Evolutionary conservation across 164 flowering plant genomes (phyloP).

Genomic region (Dillenia suffruticosa): DNA sequence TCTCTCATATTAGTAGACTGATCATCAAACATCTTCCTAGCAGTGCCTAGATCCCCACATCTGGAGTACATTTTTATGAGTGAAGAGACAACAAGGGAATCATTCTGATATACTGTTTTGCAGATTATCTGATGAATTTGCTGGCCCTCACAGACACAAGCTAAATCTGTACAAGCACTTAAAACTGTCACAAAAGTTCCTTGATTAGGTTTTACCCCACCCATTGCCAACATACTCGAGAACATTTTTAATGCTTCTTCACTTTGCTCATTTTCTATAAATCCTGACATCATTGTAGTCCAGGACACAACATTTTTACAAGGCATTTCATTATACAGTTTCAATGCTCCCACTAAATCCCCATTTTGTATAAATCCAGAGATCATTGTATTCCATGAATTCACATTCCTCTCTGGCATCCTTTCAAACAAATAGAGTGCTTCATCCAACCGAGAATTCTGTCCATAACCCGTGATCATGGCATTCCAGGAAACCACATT

Average conservation of each 20-base stretch:
- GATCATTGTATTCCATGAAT: slow-evolving; percentile 18
- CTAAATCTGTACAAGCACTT: slow-evolving; percentile 14
- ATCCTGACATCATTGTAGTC: slow-evolving; percentile 16
- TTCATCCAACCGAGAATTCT: slow-evolving; percentile 16
- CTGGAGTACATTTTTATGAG: slow-evolving; percentile 19
- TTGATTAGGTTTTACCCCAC: slow-evolving; percentile 12
- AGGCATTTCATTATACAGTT: slow-evolving; percentile 13
- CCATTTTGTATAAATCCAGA: slow-evolving; percentile 15
- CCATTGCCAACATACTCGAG: slow-evolving; percentile 3
- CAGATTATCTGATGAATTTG: slow-evolving; percentile 18
- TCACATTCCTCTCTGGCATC: slow-evolving; percentile 10
- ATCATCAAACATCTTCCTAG: slow-evolving; percentile 11
- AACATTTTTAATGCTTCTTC: slow-evolving; percentile 18
- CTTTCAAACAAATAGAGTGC: slow-evolving; percentile 13
- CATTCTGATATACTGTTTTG: slow-evolving; percentile 10
- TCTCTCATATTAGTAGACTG: slow-evolving; percentile 4
- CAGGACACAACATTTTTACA: slow-evolving; percentile 18
- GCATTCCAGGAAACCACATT: slow-evolving; percentile 22
- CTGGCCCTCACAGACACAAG: slow-evolving; percentile 15
- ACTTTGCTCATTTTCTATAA: not conserved
- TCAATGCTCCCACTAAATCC: slow-evolving; percentile 6
- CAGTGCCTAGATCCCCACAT: slow-evolving; percentile 13
- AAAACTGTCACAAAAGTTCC: slow-evolving; percentile 18
- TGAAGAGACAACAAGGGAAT: slow-evolving; percentile 6
- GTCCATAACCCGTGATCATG: slow-evolving; percentile 17